These are phyloP conservation scores for Rosa multiflora DNA, from an alignment of 306 rosid species.

Conservation along the genomic window DNA sequence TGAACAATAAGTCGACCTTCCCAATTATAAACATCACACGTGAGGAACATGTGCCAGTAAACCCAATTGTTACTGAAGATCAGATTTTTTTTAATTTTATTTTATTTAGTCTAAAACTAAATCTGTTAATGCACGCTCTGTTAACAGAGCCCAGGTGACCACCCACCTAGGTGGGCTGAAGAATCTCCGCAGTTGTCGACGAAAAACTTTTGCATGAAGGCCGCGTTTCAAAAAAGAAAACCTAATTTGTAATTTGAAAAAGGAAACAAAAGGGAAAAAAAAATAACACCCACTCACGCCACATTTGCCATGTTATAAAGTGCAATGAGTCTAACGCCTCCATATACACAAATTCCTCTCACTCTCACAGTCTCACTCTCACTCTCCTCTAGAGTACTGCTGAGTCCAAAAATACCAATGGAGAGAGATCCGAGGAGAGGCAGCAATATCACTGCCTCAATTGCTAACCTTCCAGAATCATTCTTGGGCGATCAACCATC, in stretches of 20 bases:
- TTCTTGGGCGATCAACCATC: constrained; percentile 6
- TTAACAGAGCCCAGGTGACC: no score
- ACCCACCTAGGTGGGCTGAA: no score
- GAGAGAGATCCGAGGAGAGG: constrained; percentile 1
- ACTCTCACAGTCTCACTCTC: background rate
- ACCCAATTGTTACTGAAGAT: no score
- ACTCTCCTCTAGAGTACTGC: background rate
- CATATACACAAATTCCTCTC: background rate
- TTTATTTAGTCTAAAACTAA: no score
- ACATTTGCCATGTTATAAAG: background rate
- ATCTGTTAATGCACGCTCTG: no score
- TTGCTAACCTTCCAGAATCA: constrained; percentile 20
- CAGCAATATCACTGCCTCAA: background rate
- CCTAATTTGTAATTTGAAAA: background rate
- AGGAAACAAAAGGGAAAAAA: background rate
- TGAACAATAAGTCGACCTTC: no score
- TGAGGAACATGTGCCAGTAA: no score
- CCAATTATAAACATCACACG: no score
- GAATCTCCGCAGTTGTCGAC: background rate
- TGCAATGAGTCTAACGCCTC: background rate
- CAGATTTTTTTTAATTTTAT: no score
- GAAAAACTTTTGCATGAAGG: background rate
- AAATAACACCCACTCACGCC: background rate
- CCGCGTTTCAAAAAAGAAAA: background rate
- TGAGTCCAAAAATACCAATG: background rate